These are phyloP conservation scores for Penicillium riverlandense DNA, from an alignment of 495 filamentous ascomycete species.

Conservation along the genomic window DNA sequence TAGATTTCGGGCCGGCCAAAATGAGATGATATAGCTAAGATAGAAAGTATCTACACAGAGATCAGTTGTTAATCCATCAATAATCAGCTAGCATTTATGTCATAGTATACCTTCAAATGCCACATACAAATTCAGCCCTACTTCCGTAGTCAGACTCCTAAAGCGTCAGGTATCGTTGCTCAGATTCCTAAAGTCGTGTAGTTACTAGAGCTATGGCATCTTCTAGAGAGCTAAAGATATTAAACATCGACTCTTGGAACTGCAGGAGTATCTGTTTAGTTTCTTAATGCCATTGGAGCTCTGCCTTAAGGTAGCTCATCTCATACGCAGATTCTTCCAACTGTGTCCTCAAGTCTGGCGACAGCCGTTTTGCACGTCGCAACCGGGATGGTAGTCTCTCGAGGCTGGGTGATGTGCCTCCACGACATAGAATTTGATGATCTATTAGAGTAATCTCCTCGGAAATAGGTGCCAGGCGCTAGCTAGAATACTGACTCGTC, in stretches of 20 bases:
- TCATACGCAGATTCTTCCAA: conserved; percentile 8
- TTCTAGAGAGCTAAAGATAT: conserved; percentile 3
- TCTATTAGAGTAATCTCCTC: conserved; percentile 7
- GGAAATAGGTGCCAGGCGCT: conserved; percentile 5
- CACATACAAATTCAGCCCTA: not conserved
- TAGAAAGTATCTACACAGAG: not conserved
- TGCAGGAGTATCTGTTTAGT: conserved; percentile 8
- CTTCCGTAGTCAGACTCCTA: conserved; percentile 1
- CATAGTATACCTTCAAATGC: not conserved
- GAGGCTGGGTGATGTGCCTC: conserved; percentile 6
- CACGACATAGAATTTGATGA: conserved; percentile 4
- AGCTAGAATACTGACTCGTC: not conserved
- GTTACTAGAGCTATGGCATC: conserved; percentile 3
- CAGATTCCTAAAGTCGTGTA: conserved; percentile 5
- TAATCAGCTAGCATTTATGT: no score
- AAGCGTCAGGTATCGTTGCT: conserved; percentile 6
- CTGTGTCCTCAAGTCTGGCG: not conserved
- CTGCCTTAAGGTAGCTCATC: conserved; percentile 11
- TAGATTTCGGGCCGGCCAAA: not conserved
- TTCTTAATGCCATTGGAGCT: conserved; percentile 12
- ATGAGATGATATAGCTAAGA: not conserved
- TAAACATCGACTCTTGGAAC: conserved; percentile 5
- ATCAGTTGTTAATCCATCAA: not conserved
- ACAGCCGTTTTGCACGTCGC: conserved; percentile 1
- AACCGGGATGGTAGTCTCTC: conserved; percentile 5